phyloP scores from a whole-genome alignment of 2,329 filamentous ascomycete species.

The Ophioceras dolichostomum region DNA sequence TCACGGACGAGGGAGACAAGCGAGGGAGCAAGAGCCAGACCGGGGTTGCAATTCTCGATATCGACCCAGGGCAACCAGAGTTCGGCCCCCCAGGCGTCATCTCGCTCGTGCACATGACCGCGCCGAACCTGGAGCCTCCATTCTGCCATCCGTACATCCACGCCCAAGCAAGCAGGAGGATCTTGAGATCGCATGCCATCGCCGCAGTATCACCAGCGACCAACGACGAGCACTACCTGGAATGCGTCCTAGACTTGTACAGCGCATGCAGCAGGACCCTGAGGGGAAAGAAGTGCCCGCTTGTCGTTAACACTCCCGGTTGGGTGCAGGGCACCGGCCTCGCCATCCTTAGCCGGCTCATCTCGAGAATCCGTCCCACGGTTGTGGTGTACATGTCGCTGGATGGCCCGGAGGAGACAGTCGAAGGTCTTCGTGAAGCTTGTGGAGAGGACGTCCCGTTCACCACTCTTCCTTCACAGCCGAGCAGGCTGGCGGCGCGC shows the following conservation, averaged over 20 bases:
- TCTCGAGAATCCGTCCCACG: constrained; percentile 38
- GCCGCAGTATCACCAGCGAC: constrained; percentile 53
- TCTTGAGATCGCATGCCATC: constrained; percentile 53
- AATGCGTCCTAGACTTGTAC: constrained; percentile 52
- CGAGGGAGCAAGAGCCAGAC: constrained; percentile 14
- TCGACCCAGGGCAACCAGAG: constrained; percentile 69
- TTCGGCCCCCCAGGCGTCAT: constrained; percentile 59
- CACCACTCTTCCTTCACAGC: constrained; percentile 44
- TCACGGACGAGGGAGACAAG: constrained; percentile 33
- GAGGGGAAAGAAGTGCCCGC: constrained; percentile 28
- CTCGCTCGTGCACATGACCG: constrained; percentile 48
- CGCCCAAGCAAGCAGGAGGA: too few species aligned
- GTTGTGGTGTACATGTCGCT: constrained; percentile 59
- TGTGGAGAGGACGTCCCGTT: constrained; percentile 27
- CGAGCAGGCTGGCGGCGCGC: constrained; percentile 39
- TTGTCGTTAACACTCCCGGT: constrained; percentile 64
- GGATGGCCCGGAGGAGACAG: constrained; percentile 44
- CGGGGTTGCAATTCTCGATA: constrained; percentile 50
- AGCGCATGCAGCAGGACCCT: constrained; percentile 37
- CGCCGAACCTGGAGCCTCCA: constrained; percentile 52
- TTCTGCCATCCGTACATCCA: constrained; percentile 46
- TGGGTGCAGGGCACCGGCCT: constrained; percentile 63
- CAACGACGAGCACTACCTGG: constrained; percentile 54
- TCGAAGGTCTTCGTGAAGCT: constrained; percentile 36
- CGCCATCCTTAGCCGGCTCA: constrained; percentile 47